Base-by-base conservation (phyloP, 1,139 yeast species). In the Magnusiomyces fungicola region DNA sequence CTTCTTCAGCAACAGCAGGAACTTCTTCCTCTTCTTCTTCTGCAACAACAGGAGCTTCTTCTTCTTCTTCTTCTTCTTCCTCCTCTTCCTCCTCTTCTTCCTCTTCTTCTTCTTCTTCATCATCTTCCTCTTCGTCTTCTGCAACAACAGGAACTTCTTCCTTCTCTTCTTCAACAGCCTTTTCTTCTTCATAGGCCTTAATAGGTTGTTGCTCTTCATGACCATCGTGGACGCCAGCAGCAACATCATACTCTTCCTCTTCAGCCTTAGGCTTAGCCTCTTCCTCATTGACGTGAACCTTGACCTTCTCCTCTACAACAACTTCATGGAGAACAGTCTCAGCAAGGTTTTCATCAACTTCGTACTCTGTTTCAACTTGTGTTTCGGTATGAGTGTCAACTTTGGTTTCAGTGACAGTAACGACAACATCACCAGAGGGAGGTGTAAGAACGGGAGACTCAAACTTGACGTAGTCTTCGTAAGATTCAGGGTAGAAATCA, bases 401-500 rank as follows among this genome's bases (percentile, higher is more conserved):
- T 3, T 37, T 19, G 30, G 39, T 33, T 16, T 46, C 36, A 25
- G 44, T 25, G 43, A 34, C 34, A 21, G 46, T 34, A 12, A 24
- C 40, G n/a, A 44, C 24, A 23, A 30, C 24, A 7, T 24, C 27
- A 24, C 29, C 32, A 23, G 47, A 43, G 10, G 37, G 23, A 10
- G 23, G 14, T 18, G 27, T 32, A n/a, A 37, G 41, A 18, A 44
- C 32, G 6, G 22, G 36, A 14, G 44, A 37, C 16, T 52, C 56
- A 36, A 51, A 53, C 43, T 49, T 53, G 23, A 47, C 53, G 55
- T 68, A 69, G 29, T 58, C 62, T 10, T 56, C 59, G 38, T 51
- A 54, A 12, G 60, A 53, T 25, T 62, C 70, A 49, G 73, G 74
- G 71, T 76, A 87, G 21, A 73, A 62, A 55, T 70, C 70, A 69